phyloP scores from a whole-genome alignment of 108 stramenopile genomes.

The Cylindrotheca fusiformis region DNA sequence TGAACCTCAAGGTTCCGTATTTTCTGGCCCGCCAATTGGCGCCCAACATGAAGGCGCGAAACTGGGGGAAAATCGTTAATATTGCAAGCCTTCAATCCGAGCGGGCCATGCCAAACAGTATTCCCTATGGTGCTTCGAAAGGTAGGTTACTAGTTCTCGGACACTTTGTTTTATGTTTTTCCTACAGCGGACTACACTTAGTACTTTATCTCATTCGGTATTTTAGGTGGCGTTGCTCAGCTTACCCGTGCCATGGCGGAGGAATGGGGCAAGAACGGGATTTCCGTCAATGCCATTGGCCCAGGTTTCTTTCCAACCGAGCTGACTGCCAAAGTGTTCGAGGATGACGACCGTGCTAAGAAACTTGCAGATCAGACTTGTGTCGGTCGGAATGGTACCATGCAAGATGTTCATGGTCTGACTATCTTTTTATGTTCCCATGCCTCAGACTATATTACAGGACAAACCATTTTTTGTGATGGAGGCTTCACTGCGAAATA shows the following conservation, averaged over 20 bases:
- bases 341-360: conserved; percentile 11
- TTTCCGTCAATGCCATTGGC: conserved; percentile 31
- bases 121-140: conserved; percentile 29
- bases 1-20: conserved; percentile 69
- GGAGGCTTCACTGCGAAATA: conserved; percentile 24
- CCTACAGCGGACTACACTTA: too few species aligned
- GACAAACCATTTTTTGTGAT: conserved; percentile 26
- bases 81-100: conserved; percentile 49
- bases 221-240: conserved; percentile 4
- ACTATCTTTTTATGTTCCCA: conserved; percentile 24
- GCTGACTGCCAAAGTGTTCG: conserved; percentile 23
- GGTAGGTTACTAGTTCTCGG: too few species aligned
- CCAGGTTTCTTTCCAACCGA: conserved; percentile 35
- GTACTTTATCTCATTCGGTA: too few species aligned
- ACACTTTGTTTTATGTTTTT: too few species aligned
- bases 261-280: conserved; percentile 14
- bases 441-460: conserved; percentile 29
- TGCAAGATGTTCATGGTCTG: conserved; percentile 25
- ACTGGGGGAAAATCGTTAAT: conserved; percentile 65
- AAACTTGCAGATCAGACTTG: conserved; percentile 11
- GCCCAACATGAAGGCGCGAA: conserved; percentile 44
- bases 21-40: conserved; percentile 48
- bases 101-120: conserved; percentile 21
- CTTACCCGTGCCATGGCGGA: conserved; percentile 21
- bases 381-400: conserved; percentile 20